Conservation (phyloP, 2,329 filamentous ascomycete genomes). For the Lachnellula subtilissima region DNA sequence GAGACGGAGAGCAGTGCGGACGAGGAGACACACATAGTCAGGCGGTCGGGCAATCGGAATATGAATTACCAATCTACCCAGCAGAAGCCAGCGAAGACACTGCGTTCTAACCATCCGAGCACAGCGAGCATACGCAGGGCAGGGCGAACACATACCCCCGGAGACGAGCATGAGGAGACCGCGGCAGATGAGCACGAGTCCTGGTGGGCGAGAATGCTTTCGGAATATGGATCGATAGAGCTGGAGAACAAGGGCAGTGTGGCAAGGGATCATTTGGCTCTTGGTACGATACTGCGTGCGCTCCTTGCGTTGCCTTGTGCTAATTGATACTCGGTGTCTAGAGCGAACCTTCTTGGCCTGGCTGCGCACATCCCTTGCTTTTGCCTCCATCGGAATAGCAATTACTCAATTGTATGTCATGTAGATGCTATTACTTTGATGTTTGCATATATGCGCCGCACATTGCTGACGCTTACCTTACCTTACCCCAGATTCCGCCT, state of each 20-base stretch:
- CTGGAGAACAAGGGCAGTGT: conserved; percentile 83
- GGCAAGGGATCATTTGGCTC: conserved; percentile 73
- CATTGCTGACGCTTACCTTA: not conserved
- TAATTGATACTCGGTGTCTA: conserved; percentile 32
- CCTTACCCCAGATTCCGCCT: conserved; percentile 56
- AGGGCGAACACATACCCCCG: conserved; percentile 4
- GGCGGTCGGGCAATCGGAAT: conserved; percentile 14
- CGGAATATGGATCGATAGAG: conserved; percentile 54
- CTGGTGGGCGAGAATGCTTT: conserved; percentile 50
- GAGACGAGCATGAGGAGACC: conserved; percentile 7
- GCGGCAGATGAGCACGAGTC: conserved; percentile 29
- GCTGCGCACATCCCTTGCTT: conserved; percentile 76
- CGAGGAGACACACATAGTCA: conserved; percentile 37
- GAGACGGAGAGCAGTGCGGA: conserved; percentile 29
- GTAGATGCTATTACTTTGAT: not conserved
- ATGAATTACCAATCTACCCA: conserved; percentile 24
- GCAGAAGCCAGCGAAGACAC: not conserved
- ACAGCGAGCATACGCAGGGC: conserved; percentile 14
- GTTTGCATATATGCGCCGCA: not conserved
- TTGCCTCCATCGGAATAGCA: conserved; percentile 77
- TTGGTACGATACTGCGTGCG: conserved; percentile 48
- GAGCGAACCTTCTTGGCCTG: conserved; percentile 83
- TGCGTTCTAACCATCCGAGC: conserved; percentile 5
- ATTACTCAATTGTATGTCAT: conserved; percentile 60
- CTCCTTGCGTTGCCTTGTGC: not conserved